Evolutionary conservation across 768 basidiomycete genomes (phyloP).

Genomic region (Clavulina sp.): DNA sequence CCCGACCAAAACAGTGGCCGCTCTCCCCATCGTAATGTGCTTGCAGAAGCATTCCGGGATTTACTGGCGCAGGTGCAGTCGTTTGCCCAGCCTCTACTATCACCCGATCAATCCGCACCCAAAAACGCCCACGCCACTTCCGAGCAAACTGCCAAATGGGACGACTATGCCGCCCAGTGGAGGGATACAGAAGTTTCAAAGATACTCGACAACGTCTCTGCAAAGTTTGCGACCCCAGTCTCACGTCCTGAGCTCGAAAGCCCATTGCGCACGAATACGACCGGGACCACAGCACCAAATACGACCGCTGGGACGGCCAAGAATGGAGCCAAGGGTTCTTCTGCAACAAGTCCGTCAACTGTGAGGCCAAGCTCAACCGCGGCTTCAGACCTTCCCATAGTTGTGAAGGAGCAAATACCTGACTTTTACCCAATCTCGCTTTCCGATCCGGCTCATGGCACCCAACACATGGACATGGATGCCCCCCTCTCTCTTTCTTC

Average conservation of each 20-base stretch:
- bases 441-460: too few species aligned
- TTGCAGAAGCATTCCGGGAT: background rate
- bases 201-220: background rate
- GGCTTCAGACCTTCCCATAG: too few species aligned
- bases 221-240: background rate
- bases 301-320: too few species aligned
- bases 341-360: too few species aligned
- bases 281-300: background rate
- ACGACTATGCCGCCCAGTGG: background rate
- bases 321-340: too few species aligned
- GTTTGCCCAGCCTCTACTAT: too few species aligned
- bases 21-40: background rate
- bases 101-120: background rate
- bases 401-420: too few species aligned
- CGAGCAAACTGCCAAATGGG: background rate
- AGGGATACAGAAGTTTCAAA: background rate
- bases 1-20: background rate
- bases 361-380: too few species aligned
- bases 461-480: too few species aligned
- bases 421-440: too few species aligned
- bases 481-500: too few species aligned
- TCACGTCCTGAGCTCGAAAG: background rate
- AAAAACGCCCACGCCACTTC: background rate
- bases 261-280: background rate
- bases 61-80: too few species aligned